Base-by-base conservation (phyloP, 371 early-diverging fungal species). In the Rhizopus microsporus region DNA sequence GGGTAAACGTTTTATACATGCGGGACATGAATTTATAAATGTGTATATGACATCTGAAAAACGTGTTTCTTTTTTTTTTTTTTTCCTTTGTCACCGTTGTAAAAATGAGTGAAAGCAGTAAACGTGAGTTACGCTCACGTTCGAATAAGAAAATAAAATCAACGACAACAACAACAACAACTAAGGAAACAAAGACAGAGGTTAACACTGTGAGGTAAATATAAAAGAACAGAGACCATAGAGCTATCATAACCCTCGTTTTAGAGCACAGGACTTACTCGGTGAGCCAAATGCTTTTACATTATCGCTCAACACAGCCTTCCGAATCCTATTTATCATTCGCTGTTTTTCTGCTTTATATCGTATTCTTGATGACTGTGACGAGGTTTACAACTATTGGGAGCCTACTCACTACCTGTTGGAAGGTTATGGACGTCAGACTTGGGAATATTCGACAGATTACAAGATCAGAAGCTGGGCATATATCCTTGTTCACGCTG, bases 341-440 rank as follows among this genome's bases (percentile, higher is more conserved):
- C 78, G 91, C n/a, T 70, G 86, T 42, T 67, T 80, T 12, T 85
- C 88, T n/a, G 88, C 86, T n/a, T 61, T 86, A 0, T 87, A 72
- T 55, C 81, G 85, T 32, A 83, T 85, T 48, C 67, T 88, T 30
- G 70, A 74, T 8, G 94, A 97, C 70, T 97, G 96, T 73, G 96
- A 97, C 69, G 95, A 98, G 68, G 92, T 91, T 7, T 97, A 86
- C 77, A 97, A 96, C 79, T 98, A 92, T 71, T 97, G 94, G 94
- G 98, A 98, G 67, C 94, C 96, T 9, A 72, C 86, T 37, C 97
- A 97, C 65, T 93, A 91, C 60, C 69, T 96, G 42, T 85, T 88
- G 44, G 83, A 90, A 67, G 95, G 94, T 0, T 72, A 74, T 52
- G 98, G 95, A 32, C 75, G 94, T 57, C 91, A 96, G 71, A 97